Percentiles rank a stretch among this genome's conserved stretches.
phyloP scores from a whole-genome alignment of 73 alveolate genomes.

The Tetrahymena elliotti region DNA sequence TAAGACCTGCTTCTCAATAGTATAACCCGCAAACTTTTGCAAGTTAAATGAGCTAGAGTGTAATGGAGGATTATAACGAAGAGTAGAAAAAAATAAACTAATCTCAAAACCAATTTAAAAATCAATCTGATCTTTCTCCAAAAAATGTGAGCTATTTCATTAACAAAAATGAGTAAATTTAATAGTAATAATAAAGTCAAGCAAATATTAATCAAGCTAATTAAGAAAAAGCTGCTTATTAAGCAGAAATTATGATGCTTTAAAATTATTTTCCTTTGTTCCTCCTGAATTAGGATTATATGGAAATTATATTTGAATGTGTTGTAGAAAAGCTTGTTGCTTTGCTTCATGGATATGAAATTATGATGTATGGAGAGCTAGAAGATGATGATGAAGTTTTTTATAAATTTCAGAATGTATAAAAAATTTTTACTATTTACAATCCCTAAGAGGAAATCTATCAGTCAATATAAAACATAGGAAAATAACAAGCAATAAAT shows the following conservation, averaged over 20 bases:
- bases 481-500: not conserved
- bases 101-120: not conserved
- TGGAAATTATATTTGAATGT: not conserved
- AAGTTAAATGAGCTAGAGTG: not conserved
- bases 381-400: not conserved
- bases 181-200: not conserved
- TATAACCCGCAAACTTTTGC: not conserved
- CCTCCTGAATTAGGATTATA: not conserved
- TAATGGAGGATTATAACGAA: not conserved
- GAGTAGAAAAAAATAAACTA: not conserved
- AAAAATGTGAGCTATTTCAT: not conserved
- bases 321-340: not conserved
- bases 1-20: not conserved
- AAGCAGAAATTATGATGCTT: not conserved
- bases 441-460: not conserved
- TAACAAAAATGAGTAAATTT: not conserved
- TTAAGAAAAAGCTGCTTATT: not conserved
- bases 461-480: not conserved
- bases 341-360: not conserved
- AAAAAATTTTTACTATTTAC: not conserved
- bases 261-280: not conserved
- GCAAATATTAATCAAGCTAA: not conserved
- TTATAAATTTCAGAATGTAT: not conserved
- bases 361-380: not conserved
- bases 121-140: not conserved